Conservation (phyloP, 169 alveolate species). For the Eimeria brunetti region DNA sequence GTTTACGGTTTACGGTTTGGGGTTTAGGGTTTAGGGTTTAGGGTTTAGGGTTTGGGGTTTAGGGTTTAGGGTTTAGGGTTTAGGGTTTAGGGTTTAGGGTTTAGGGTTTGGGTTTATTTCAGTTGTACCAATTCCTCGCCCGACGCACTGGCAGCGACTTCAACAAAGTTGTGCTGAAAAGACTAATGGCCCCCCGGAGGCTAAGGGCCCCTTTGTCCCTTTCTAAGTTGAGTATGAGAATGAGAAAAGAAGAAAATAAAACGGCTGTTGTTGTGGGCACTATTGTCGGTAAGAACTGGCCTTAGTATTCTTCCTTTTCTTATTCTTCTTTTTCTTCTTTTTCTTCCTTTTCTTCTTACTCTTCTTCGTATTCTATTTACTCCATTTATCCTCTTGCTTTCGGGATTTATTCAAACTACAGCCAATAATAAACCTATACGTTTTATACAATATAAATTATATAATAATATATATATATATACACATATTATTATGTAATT, state of each 20-base stretch:
- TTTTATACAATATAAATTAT: too few species aligned
- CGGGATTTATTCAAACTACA: too few species aligned
- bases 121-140: conserved; percentile 92
- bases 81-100: background rate
- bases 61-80: background rate
- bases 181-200: conserved; percentile 95
- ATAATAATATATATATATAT: too few species aligned
- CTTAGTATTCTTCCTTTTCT: too few species aligned
- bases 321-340: too few species aligned
- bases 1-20: background rate
- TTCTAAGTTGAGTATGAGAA: conserved; percentile 94
- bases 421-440: too few species aligned
- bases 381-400: too few species aligned
- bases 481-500: too few species aligned
- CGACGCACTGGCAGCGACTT: conserved; percentile 96
- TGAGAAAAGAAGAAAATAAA: conserved; percentile 92
- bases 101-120: background rate
- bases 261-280: conserved; percentile 98
- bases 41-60: background rate
- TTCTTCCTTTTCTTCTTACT: too few species aligned
- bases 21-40: background rate
- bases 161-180: conserved; percentile 95
- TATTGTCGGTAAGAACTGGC: conserved; percentile 96
- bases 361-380: too few species aligned
- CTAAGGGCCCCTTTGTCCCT: conserved; percentile 96